Evolutionary conservation across 2,329 filamentous ascomycete species (phyloP), one percentile per base, ranked within the genome.

Genomic region (Myrmaecium sp.): DNA sequence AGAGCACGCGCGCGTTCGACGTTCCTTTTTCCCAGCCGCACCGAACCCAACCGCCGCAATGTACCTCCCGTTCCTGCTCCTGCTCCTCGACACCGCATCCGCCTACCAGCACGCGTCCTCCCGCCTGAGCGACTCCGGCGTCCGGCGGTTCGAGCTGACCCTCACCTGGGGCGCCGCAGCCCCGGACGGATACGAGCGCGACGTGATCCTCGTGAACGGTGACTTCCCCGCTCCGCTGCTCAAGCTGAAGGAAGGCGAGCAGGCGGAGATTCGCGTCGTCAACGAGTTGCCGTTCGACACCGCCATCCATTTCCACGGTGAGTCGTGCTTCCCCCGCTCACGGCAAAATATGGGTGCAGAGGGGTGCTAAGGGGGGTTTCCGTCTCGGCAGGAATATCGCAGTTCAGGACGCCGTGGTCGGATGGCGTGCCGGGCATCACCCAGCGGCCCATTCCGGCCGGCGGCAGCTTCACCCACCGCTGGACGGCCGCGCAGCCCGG

Each of bases 341-440:
- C 9, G 9, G 8, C 21, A 7, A 9, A n/a, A 18, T 16, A 4
- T 14, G 4, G 14, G 21, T 31, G 9, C 8, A 30, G 26, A 22
- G 5, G n/a, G n/a, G n/a, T n/a, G n/a, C n/a, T n/a, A n/a, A n/a
- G n/a, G n/a, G n/a, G n/a, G n/a, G n/a, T n/a, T n/a, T n/a, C n/a
- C n/a, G n/a, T n/a, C 4, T 9, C 25, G 3, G n/a, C 24, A 41
- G 52, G 54, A 33, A 47, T 69, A 17, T 58, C 62, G 17, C 63
- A 66, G 51, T 34, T 45, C 2, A 47, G 49, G 11, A 70, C 66
- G 0, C 62, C 66, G 0, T 72, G 66, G 66, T 62, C 66, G 0
- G 69, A 74, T 31, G 69, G 69, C 16, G 60, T 67, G 0, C 64
- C 66, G 1, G 68, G 68, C 2, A 41, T 73, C 3, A 58, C 60